Conservation (phyloP, 495 filamentous ascomycete species). For the Bathelium albidoporum region DNA sequence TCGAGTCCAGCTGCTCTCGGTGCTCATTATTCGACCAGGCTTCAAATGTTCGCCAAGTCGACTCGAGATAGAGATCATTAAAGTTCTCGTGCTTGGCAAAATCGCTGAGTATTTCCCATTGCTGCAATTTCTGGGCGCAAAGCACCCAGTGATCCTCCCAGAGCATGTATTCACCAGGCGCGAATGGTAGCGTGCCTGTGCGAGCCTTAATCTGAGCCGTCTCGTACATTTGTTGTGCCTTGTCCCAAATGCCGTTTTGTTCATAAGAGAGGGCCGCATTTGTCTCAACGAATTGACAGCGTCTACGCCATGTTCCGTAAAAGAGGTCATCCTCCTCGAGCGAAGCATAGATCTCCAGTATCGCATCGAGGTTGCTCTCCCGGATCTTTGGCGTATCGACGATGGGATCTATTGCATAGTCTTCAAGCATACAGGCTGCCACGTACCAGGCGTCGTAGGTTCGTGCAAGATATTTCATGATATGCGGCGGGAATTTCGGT, state of each 20-base stretch:
- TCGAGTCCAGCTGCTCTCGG: constrained; percentile 75
- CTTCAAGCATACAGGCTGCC: constrained; percentile 72
- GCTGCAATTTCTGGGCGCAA: constrained; percentile 95
- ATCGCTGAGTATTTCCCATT: constrained; percentile 94
- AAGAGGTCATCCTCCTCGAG: constrained; percentile 94
- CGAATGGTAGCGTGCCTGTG: constrained; percentile 86
- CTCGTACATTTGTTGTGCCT: constrained; percentile 92
- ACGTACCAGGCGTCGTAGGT: constrained; percentile 96
- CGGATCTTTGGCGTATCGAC: constrained; percentile 72
- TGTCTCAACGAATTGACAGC: constrained; percentile 91
- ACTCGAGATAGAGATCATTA: constrained; percentile 91
- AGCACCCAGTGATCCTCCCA: constrained; percentile 99
- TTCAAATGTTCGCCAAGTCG: constrained; percentile 87
- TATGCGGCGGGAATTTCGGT: constrained; percentile 87
- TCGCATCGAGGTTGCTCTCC: constrained; percentile 88
- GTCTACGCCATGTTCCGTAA: constrained; percentile 92
- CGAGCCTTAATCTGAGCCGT: constrained; percentile 92
- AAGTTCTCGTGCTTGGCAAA: constrained; percentile 99
- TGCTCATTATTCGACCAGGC: constrained; percentile 79
- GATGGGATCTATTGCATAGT: constrained; percentile 67
- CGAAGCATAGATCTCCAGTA: constrained; percentile 80
- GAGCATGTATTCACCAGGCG: constrained; percentile 91
- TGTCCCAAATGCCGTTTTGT: constrained; percentile 99
- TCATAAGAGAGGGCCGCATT: constrained; percentile 95
- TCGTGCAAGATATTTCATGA: constrained; percentile 83